Base-by-base conservation (phyloP, 1,284 basidiomycete species). In the Malassezia restricta region DNA sequence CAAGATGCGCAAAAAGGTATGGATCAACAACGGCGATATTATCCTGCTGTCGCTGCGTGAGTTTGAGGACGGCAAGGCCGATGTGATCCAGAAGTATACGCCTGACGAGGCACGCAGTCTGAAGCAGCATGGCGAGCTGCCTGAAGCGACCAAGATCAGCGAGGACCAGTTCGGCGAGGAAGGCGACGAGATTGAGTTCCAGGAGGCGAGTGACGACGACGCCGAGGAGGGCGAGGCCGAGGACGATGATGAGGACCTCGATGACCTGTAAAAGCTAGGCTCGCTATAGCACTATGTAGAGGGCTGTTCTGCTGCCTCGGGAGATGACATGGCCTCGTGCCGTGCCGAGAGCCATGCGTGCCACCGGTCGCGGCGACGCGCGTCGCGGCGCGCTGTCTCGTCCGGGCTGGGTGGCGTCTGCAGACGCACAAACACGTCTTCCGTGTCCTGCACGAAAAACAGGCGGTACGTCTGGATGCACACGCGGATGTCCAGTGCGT, bases 1-100 rank as follows among this genome's bases (percentile, higher is more conserved):
- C 50, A 96, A 96, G 79, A 91, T 99, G 87, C 79, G 94, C 73
- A 98, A 98, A 78, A 98, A 98, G 84, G 91, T 98, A 67, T 98
- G 94, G 94, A 98, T 99, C 76, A 94, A 94, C 74, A 87, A 91
- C 68, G 94, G 94, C 65, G 94, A 98, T 73, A 96, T 98, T 74
- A 84, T 98, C 59, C 79, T 99, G 40, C 79, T 99, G 37, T 98
- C 92, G 29, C 80, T 99, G 48, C 87, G 94, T 65, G 94, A 98
- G 52, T 99, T 98, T 82, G 92, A 98, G 76, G 94, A 98, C 69
- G 90, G 89, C 76, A 96, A 96, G 76, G 94, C 91, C 30, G 94
- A 99, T 77, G 92, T 99, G 44, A 96, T 98, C 71, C 92, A 95
- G 74, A 95, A 95, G 76, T 99, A 98, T 77, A 94, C 90, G 11